phyloP scores from a whole-genome alignment of 345 rosid genomes.

The Populus ilicifolia region DNA sequence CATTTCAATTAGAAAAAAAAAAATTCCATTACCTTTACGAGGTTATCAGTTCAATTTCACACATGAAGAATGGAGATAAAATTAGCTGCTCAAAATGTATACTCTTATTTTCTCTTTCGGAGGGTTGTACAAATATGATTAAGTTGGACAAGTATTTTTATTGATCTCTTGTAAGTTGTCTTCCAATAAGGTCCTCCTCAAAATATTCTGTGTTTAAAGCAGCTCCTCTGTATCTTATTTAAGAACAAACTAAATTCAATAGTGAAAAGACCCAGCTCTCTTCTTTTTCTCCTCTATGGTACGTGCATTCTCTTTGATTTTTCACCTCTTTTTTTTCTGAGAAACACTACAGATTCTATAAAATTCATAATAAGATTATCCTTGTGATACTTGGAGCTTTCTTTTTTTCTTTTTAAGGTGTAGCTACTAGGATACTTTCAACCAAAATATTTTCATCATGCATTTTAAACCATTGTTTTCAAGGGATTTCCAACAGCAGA shows the following conservation, averaged over 20 bases:
- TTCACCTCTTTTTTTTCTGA: background rate
- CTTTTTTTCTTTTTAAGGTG: background rate
- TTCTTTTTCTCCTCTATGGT: background rate
- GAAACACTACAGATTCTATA: background rate
- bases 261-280: background rate
- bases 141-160: no score
- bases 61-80: background rate
- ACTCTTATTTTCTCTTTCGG: background rate
- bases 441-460: background rate
- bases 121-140: background rate
- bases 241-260: background rate
- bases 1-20: background rate
- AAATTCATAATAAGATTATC: background rate
- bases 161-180: no score
- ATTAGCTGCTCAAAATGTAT: background rate
- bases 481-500: background rate
- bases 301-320: background rate
- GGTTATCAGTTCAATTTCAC: background rate
- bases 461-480: background rate
- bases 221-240: background rate
- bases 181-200: no score
- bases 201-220: no score
- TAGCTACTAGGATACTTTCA: background rate
- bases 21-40: background rate
- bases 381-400: background rate